Conservation (phyloP, 2,329 filamentous ascomycete species). For the Chaetomiaceae sp. region DNA sequence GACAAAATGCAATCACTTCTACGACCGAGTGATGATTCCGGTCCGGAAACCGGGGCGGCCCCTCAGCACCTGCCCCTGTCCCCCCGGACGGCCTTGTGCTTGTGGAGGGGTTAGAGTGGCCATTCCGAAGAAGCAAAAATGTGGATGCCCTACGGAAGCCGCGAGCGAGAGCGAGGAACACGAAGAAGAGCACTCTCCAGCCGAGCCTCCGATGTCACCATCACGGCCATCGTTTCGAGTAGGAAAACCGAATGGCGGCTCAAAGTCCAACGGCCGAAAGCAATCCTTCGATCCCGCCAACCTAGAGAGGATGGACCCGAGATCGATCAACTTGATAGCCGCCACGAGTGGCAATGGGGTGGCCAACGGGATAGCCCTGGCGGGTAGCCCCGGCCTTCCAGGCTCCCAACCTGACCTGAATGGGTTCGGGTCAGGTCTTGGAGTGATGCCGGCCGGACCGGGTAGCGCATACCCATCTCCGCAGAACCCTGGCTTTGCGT, state of each 20-base stretch:
- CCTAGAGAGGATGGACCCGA: conserved; percentile 51
- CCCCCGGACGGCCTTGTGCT: conserved; percentile 55
- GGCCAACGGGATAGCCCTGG: conserved; percentile 26
- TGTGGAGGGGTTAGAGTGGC: conserved; percentile 62
- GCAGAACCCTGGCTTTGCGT: conserved; percentile 9
- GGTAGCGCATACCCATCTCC: conserved; percentile 8
- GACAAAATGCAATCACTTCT: conserved; percentile 66
- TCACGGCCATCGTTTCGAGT: conserved; percentile 41
- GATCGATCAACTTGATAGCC: conserved; percentile 46
- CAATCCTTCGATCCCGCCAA: conserved; percentile 47
- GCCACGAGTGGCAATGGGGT: conserved; percentile 26
- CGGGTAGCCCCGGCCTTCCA: conserved; percentile 10
- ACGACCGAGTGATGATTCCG: conserved; percentile 63
- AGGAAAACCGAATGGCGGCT: conserved; percentile 38
- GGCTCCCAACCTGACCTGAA: not conserved
- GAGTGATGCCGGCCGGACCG: conserved; percentile 11
- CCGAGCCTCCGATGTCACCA: conserved; percentile 35
- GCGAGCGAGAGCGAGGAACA: conserved; percentile 20
- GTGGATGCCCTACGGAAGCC: conserved; percentile 40
- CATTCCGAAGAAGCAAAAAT: conserved; percentile 56
- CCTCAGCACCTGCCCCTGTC: conserved; percentile 65
- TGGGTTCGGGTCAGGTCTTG: conserved; percentile 9
- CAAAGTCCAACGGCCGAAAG: conserved; percentile 40
- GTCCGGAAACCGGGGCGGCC: conserved; percentile 70
- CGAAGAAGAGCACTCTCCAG: conserved; percentile 24